Percentiles rank a stretch among this genome's conserved stretches.
phyloP scores from a whole-genome alignment of 2,329 filamentous ascomycete species.

The Sporothrix dimorphospora region DNA sequence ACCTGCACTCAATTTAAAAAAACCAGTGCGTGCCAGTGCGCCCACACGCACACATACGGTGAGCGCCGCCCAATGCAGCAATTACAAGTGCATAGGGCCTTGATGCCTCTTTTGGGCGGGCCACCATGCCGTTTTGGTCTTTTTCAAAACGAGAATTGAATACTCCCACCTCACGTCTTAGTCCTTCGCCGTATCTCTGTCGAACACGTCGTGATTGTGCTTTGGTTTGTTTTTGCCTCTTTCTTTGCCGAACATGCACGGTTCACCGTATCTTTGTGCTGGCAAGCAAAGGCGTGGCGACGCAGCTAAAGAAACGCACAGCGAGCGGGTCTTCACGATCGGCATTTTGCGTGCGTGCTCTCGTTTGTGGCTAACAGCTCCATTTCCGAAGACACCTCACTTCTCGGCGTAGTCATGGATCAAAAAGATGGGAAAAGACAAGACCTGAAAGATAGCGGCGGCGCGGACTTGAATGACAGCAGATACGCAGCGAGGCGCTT shows the following conservation, averaged over 20 bases:
- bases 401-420: background rate
- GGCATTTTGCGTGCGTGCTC: background rate
- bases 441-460: background rate
- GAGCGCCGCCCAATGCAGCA: background rate
- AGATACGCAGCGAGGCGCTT: background rate
- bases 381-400: conserved; percentile 5
- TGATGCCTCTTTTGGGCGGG: background rate
- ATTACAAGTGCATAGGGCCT: background rate
- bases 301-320: background rate
- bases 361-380: too few species aligned
- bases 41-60: background rate
- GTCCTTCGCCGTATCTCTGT: background rate
- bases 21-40: background rate
- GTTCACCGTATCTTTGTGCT: conserved; percentile 17
- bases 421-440: background rate
- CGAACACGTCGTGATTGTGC: background rate
- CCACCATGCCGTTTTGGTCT: background rate
- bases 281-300: background rate
- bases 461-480: background rate
- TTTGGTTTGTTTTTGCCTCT: background rate
- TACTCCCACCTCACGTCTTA: too few species aligned
- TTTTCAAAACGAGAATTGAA: background rate
- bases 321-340: conserved; percentile 10
- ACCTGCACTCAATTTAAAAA: conserved; percentile 16
- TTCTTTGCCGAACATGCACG: conserved; percentile 3